phyloP scores from a whole-genome alignment of 2,329 filamentous ascomycete genomes.

The Boeremia lycopersici region DNA sequence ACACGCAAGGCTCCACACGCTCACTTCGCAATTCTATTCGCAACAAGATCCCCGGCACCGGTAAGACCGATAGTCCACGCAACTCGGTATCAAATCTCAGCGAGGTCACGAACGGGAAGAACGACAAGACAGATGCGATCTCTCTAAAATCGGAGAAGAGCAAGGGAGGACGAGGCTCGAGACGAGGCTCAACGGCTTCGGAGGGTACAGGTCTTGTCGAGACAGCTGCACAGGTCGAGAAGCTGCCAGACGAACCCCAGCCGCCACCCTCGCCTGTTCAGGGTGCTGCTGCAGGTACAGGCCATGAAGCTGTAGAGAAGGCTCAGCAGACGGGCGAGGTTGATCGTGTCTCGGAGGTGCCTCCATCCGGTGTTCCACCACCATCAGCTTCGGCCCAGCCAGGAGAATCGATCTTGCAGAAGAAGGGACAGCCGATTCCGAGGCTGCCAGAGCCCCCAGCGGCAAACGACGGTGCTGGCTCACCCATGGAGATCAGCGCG shows the following conservation, averaged over 20 bases:
- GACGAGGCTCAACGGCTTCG: conserved; percentile 45
- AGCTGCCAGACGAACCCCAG: conserved; percentile 43
- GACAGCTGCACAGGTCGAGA: conserved; percentile 41
- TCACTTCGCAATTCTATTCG: conserved; percentile 81
- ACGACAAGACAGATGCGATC: conserved; percentile 73
- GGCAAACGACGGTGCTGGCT: conserved; percentile 57
- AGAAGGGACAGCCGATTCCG: conserved; percentile 73
- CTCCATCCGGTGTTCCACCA: conserved; percentile 68
- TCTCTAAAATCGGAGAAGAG: conserved; percentile 76
- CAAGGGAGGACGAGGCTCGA: conserved; percentile 48
- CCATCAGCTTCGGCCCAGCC: conserved; percentile 69
- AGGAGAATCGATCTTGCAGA: conserved; percentile 87
- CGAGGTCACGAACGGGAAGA: conserved; percentile 52
- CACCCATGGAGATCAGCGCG: conserved; percentile 81
- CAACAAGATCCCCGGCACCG: conserved; percentile 81
- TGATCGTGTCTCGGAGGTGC: conserved; percentile 90
- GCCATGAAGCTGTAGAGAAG: conserved; percentile 77
- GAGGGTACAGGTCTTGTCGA: conserved; percentile 38
- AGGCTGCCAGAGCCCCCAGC: conserved; percentile 60
- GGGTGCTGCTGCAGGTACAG: conserved; percentile 72
- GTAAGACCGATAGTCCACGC: conserved; percentile 78
- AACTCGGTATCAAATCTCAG: conserved; percentile 68
- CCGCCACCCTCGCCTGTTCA: conserved; percentile 86
- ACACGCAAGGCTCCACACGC: conserved; percentile 89
- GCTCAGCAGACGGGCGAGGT: conserved; percentile 90